These are phyloP conservation scores for Komagataella pastoris DNA, from an alignment of 805 yeast genomes.

Conservation along the genomic window DNA sequence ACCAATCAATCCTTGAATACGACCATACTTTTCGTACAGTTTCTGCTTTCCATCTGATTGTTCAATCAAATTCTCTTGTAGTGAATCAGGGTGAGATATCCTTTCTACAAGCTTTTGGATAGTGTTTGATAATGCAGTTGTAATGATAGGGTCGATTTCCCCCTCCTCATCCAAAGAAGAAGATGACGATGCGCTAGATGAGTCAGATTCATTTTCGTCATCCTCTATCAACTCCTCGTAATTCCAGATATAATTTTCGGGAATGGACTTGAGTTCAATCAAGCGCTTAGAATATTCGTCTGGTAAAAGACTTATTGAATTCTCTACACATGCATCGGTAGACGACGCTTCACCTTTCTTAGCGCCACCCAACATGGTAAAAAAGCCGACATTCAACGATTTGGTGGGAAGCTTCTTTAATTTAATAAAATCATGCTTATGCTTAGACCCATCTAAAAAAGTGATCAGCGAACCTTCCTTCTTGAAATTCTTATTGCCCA, in stretches of 20 bases:
- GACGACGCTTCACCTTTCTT: constrained; percentile 17
- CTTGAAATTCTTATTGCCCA: constrained; percentile 2
- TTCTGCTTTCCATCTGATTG: constrained; percentile 17
- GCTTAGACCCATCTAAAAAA: constrained; percentile 15
- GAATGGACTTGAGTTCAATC: constrained; percentile 20
- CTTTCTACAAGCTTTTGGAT: constrained; percentile 33
- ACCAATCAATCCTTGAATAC: constrained; percentile 33
- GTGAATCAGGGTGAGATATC: constrained; percentile 27
- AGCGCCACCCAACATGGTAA: constrained; percentile 5
- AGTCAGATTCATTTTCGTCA: constrained; percentile 7
- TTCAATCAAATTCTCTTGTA: constrained; percentile 13
- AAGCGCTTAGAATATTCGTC: constrained; percentile 20
- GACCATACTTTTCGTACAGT: constrained; percentile 34
- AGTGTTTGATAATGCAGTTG: constrained; percentile 31
- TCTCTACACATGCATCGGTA: constrained; percentile 13
- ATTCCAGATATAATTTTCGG: constrained; percentile 23
- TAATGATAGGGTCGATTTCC: constrained; percentile 34
- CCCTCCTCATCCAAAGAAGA: constrained; percentile 13
- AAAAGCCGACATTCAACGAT: constrained; percentile 12
- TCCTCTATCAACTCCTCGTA: constrained; percentile 22
- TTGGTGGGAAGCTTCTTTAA: constrained; percentile 18
- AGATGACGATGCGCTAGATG: neutral
- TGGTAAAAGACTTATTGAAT: constrained; percentile 21
- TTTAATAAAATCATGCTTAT: constrained; percentile 20
- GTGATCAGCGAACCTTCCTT: constrained; percentile 15